Conservation (phyloP, 2,329 filamentous ascomycete species). For the Cadophora sp. region DNA sequence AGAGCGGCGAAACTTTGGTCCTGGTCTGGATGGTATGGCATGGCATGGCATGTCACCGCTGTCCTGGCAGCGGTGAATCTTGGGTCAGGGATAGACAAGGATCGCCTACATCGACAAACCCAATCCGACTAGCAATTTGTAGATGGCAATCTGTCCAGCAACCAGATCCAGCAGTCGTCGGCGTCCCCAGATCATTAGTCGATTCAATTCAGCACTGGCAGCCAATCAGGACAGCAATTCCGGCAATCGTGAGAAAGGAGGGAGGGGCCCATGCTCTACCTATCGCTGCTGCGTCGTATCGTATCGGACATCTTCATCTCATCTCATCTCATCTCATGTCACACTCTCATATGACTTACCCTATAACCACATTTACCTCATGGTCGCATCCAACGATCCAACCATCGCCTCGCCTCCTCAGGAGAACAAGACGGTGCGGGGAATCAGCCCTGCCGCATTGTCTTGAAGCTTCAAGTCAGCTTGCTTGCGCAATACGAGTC, state of each 20-base stretch:
- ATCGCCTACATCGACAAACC: not conserved
- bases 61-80: conserved; percentile 1
- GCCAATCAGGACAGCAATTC: not conserved
- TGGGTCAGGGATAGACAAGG: conserved; percentile 4
- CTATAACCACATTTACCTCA: conserved; percentile 9
- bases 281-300: not conserved
- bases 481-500: conserved; percentile 31
- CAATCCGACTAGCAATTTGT: not conserved
- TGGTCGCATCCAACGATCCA: not conserved
- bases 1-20: not conserved
- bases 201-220: not conserved
- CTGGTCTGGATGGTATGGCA: not conserved
- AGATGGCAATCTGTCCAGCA: conserved; percentile 8
- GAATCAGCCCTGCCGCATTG: conserved; percentile 4
- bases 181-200: not conserved
- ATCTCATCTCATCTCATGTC: conserved; percentile 26
- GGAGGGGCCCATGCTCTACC: not conserved
- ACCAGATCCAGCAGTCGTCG: not conserved
- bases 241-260: not conserved
- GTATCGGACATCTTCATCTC: conserved; percentile 7
- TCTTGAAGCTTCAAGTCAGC: not conserved
- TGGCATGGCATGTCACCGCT: not conserved
- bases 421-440: not conserved
- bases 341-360: not conserved
- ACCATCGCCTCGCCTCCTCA: not conserved